Evolutionary conservation across 352 stramenopile genomes (phyloP).

Genomic region (Phytopythium helicoides): DNA sequence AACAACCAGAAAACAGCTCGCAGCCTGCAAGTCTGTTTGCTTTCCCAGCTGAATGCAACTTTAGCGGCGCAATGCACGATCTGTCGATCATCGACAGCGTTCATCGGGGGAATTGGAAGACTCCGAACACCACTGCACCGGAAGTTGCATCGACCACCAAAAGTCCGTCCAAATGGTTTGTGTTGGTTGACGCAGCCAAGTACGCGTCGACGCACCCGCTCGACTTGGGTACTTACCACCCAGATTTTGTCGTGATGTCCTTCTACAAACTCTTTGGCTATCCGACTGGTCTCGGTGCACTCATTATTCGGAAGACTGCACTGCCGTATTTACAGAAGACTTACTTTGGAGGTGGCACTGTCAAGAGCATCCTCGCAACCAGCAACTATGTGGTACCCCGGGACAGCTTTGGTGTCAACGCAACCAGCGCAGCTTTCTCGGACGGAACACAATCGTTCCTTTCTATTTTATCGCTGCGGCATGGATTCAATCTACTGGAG

Average conservation of each 20-base stretch:
- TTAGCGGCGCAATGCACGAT: slow-evolving; percentile 55
- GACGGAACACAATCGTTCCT: slow-evolving; percentile 73
- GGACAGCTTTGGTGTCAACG: slow-evolving; percentile 9
- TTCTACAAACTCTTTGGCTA: slow-evolving; percentile 88
- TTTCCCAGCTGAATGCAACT: slow-evolving; percentile 79
- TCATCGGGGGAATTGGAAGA: slow-evolving; percentile 17
- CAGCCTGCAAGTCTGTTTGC: slow-evolving; percentile 46
- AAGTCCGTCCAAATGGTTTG: slow-evolving; percentile 38
- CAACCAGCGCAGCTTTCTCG: slow-evolving; percentile 32
- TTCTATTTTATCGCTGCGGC: slow-evolving; percentile 52
- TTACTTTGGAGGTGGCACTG: slow-evolving; percentile 66
- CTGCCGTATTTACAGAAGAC: slow-evolving; percentile 40
- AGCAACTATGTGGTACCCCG: slow-evolving; percentile 34
- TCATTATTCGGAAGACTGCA: slow-evolving; percentile 46
- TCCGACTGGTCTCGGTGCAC: slow-evolving; percentile 57
- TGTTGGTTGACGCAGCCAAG: slow-evolving; percentile 74
- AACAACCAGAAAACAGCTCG: not conserved
- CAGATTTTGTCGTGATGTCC: slow-evolving; percentile 72
- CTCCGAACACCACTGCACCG: too few relatives aligned
- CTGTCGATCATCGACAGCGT: slow-evolving; percentile 41
- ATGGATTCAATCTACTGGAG: slow-evolving; percentile 46
- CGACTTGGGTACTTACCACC: slow-evolving; percentile 38
- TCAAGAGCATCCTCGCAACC: slow-evolving; percentile 59
- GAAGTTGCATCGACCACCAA: not conserved
- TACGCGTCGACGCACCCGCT: slow-evolving; percentile 53